A percentile compares a stretch with the other conserved stretches of the same genome.
These are phyloP conservation scores for Chlorella sp. DNA, from an alignment of 139 green algal genomes.

Conservation along the genomic window DNA sequence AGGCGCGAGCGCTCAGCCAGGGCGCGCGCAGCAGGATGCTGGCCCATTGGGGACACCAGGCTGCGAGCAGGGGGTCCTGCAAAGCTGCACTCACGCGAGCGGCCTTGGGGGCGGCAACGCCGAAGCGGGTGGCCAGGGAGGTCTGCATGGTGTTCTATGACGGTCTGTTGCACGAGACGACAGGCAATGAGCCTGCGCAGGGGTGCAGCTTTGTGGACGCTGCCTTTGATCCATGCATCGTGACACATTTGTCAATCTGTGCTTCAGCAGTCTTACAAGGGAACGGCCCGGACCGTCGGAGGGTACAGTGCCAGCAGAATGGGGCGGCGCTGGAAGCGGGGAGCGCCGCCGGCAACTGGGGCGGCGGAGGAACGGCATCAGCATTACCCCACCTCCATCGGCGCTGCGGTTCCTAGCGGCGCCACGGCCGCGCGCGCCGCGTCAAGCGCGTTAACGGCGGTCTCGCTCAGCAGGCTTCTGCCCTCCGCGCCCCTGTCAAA, in stretches of 20 bases:
- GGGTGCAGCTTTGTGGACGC: neutral
- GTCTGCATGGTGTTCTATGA: conserved; percentile 29
- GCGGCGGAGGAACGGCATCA: neutral
- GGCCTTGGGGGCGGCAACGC: conserved; percentile 13
- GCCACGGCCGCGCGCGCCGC: neutral
- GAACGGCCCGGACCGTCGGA: neutral
- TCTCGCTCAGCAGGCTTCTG: conserved; percentile 75
- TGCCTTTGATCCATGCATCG: neutral
- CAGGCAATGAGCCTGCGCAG: neutral
- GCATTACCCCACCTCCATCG: neutral
- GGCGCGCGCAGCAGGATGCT: neutral
- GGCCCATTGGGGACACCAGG: neutral
- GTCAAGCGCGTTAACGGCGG: conserved; percentile 67
- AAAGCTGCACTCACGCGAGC: neutral
- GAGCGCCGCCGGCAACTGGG: neutral
- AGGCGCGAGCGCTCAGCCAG: neutral
- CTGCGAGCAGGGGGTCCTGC: too few species aligned
- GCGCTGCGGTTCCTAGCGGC: neutral
- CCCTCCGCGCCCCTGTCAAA: conserved; percentile 65
- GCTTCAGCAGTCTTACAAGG: neutral
- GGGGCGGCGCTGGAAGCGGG: neutral
- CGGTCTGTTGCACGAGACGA: neutral
- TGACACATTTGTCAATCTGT: neutral
- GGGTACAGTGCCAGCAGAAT: neutral
- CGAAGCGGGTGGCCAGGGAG: conserved; percentile 17